Base-by-base conservation (phyloP, 495 filamentous ascomycete species). In the Pyrenula massariospora region DNA sequence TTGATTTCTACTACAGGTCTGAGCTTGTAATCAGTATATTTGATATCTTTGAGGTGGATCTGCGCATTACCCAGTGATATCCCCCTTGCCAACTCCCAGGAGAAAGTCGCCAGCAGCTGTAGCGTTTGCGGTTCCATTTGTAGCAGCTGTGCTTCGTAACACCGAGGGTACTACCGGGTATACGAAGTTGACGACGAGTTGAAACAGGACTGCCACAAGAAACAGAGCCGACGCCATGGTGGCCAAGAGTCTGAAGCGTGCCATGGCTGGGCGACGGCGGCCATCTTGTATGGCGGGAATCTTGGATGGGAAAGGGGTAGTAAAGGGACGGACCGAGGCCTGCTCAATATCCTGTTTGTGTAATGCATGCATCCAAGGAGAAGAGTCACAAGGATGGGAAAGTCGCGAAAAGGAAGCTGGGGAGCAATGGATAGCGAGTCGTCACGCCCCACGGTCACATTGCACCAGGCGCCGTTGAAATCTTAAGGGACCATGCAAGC, bases 41-140 rank as follows among this genome's bases (percentile, higher is more conserved):
- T 31, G 56, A 55, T 24, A 53, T 60, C 24, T 56, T 57, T 54
- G 57, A 59, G 42, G 51, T 10, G 12, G 36, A 25, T 31, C 42
- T 53, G 50, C 2, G 25, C n/a, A 54, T 51, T 83, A 91, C 73
- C 92, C 93, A 24, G 93, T 98, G 61, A 98, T 89, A 72, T 98
- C 93, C 20, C 85, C 90, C 66, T 95, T 96, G 15, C 93, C 93
- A 1, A 91, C 88, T 1, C 93, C 93, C n/a, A 98, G 65, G 5
- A 94, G 69, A 60, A 95, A 95, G 51, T 81, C 73, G 24, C 76
- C 68, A 56, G 50, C 20, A n/a, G 22, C 5, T 52, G 50, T 21
- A 8, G 50, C 50, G 19, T 52, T 52, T 21, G 50, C 19, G 8
- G 50, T 52, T 52, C 50, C 22, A 21, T 52, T 52, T 52, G 50